Conservation (phyloP, 176 grass and related monocot genomes). For the Bothriochloa decipiens region DNA sequence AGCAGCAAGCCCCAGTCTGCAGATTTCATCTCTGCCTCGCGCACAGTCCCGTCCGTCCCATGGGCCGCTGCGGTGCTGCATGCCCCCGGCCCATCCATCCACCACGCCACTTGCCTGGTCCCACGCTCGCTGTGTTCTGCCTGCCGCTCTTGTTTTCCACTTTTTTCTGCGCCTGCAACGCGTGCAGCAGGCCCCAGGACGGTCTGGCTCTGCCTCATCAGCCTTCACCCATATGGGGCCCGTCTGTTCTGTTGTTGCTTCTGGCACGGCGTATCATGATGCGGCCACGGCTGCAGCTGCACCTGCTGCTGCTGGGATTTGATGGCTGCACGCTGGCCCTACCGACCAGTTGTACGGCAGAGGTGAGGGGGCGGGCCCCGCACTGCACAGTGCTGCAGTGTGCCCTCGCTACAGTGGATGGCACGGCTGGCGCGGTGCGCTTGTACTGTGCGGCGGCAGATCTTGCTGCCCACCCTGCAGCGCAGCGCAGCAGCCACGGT, state of each 20-base stretch:
- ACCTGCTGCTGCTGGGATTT: slow-evolving; percentile 10
- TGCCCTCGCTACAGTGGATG: too few species aligned
- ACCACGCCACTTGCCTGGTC: slow-evolving; percentile 1
- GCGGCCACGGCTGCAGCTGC: too few species aligned
- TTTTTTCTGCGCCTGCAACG: slow-evolving; percentile 17
- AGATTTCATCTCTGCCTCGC: not conserved
- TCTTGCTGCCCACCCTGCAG: not conserved
- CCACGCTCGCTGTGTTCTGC: too few species aligned
- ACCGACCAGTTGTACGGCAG: too few species aligned
- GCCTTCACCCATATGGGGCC: not conserved
- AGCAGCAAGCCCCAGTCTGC: not conserved
- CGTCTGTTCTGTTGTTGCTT: not conserved
- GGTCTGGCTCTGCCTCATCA: not conserved
- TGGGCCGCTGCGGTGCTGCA: not conserved
- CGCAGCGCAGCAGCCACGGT: not conserved
- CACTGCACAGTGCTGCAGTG: too few species aligned
- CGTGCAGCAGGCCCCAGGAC: slow-evolving; percentile 31
- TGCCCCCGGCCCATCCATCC: not conserved
- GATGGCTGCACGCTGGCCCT: not conserved
- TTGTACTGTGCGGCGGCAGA: not conserved
- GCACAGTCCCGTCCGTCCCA: slow-evolving; percentile 10
- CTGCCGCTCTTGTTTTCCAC: slow-evolving; percentile 8
- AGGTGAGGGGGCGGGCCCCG: too few species aligned
- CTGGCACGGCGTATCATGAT: not conserved
- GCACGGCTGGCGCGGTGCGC: not conserved